Evolutionary conservation across 2,329 filamentous ascomycete species (phyloP).

Genomic region (Stagonosporopsis tanaceti): DNA sequence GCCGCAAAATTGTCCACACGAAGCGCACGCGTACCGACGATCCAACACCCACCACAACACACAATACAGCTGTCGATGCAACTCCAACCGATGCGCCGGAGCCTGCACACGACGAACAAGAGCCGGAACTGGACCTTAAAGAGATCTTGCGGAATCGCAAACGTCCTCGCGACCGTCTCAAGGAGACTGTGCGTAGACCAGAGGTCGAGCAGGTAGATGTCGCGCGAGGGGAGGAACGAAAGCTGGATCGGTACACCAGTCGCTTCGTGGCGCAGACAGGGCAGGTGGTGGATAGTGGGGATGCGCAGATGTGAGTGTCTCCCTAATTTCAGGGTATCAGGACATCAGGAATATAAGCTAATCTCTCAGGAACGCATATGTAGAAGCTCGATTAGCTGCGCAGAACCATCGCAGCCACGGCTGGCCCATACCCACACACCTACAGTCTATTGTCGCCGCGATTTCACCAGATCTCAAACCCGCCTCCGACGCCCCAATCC

Average conservation of each 20-base stretch:
- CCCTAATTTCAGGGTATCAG: too few relatives aligned
- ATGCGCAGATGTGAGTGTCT: slow-evolving; percentile 79
- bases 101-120: slow-evolving; percentile 25
- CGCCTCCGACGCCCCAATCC: slow-evolving; percentile 7
- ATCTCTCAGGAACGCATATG: slow-evolving; percentile 82
- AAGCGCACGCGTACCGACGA: slow-evolving; percentile 32
- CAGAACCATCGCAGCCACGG: slow-evolving; percentile 44
- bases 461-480: slow-evolving; percentile 33
- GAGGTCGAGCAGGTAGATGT: slow-evolving; percentile 27
- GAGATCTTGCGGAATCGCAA: slow-evolving; percentile 45
- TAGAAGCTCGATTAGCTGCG: slow-evolving; percentile 82
- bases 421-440: slow-evolving; percentile 43
- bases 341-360: slow-evolving; percentile 57
- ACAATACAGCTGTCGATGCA: slow-evolving; percentile 17
- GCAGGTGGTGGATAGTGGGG: slow-evolving; percentile 66
- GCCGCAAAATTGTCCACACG: slow-evolving; percentile 40
- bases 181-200: slow-evolving; percentile 30
- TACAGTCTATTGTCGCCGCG: slow-evolving; percentile 33
- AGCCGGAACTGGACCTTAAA: slow-evolving; percentile 34
- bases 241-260: slow-evolving; percentile 27
- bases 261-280: slow-evolving; percentile 79
- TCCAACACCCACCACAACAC: neutral
- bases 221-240: slow-evolving; percentile 29
- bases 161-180: slow-evolving; percentile 36
- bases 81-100: slow-evolving; percentile 18